Percentiles rank a stretch among this genome's conserved stretches.
Evolutionary conservation across 1,284 basidiomycete species (phyloP).

Genomic region (Austroboletus rostrupii): DNA sequence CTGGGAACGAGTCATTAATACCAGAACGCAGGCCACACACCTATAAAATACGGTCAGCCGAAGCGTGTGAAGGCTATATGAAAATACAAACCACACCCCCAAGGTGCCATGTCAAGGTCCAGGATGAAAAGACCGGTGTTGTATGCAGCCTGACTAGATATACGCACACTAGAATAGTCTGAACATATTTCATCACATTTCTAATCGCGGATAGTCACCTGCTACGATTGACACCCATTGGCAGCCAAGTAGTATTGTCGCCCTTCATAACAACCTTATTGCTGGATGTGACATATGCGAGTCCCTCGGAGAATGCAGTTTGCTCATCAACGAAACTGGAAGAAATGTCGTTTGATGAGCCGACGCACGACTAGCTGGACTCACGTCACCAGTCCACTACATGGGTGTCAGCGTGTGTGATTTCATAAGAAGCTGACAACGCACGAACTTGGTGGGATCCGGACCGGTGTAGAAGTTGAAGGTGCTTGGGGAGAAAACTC

Average conservation of each 20-base stretch:
- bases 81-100: slow-evolving; percentile 47
- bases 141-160: slow-evolving; percentile 43
- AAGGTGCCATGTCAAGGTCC: slow-evolving; percentile 50
- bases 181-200: background rate
- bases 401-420: slow-evolving; percentile 14
- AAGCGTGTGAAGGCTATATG: background rate
- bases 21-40: slow-evolving; percentile 54
- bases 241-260: slow-evolving; percentile 56
- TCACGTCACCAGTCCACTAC: slow-evolving; percentile 60
- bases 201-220: slow-evolving; percentile 41
- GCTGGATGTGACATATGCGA: slow-evolving; percentile 53
- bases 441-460: slow-evolving; percentile 58
- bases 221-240: slow-evolving; percentile 47
- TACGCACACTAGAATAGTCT: slow-evolving; percentile 39
- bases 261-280: slow-evolving; percentile 69
- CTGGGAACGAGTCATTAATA: slow-evolving; percentile 36
- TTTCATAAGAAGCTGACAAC: slow-evolving; percentile 1
- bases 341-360: slow-evolving; percentile 2
- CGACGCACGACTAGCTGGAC: slow-evolving; percentile 18
- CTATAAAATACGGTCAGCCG: slow-evolving; percentile 26
- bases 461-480: slow-evolving; percentile 55
- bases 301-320: slow-evolving; percentile 43
- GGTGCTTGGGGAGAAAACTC: slow-evolving; percentile 33
- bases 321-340: slow-evolving; percentile 49
- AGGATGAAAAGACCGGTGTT: slow-evolving; percentile 54